Evolutionary conservation across 2,329 filamentous ascomycete genomes (phyloP).

Genomic region (Thelonectria discophora): DNA sequence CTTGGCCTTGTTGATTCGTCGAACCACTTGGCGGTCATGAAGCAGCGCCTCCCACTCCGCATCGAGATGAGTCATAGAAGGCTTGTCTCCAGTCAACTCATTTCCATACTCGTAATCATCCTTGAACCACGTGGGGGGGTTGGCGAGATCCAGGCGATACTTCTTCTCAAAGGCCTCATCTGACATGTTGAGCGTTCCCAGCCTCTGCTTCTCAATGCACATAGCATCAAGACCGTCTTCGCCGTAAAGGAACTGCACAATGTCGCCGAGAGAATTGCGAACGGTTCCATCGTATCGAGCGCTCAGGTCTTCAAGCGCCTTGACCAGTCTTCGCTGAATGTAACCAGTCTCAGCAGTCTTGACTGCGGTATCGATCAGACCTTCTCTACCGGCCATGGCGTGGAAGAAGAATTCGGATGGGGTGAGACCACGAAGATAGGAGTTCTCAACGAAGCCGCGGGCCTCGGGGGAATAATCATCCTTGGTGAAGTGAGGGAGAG

Average conservation of each 20-base stretch:
- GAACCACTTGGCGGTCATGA: slow-evolving; percentile 78
- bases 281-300: slow-evolving; percentile 98
- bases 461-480: slow-evolving; percentile 98
- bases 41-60: slow-evolving; percentile 84
- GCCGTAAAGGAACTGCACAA: slow-evolving; percentile 97
- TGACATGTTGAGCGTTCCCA: slow-evolving; percentile 86
- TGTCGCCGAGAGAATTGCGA: slow-evolving; percentile 93
- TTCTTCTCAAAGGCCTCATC: slow-evolving; percentile 79
- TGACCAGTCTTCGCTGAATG: slow-evolving; percentile 97
- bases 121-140: slow-evolving; percentile 68
- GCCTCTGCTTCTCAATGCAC: slow-evolving; percentile 89
- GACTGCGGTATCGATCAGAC: slow-evolving; percentile 98
- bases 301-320: slow-evolving; percentile 96
- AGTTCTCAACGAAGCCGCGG: slow-evolving; percentile 98
- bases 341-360: slow-evolving; percentile 99
- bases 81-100: slow-evolving; percentile 87
- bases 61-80: slow-evolving; percentile 86
- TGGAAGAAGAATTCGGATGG: slow-evolving; percentile 99
- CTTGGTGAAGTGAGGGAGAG: slow-evolving; percentile 97
- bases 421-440: slow-evolving; percentile 93
- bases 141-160: slow-evolving; percentile 80
- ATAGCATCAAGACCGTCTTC: slow-evolving; percentile 96
- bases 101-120: slow-evolving; percentile 76
- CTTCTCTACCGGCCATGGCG: slow-evolving; percentile 99
- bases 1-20: slow-evolving; percentile 70